Evolutionary conservation across 75 land plant species (phyloP), one percentile per base, ranked within the genome.

Genomic region (Cunninghamia lanceolata): DNA sequence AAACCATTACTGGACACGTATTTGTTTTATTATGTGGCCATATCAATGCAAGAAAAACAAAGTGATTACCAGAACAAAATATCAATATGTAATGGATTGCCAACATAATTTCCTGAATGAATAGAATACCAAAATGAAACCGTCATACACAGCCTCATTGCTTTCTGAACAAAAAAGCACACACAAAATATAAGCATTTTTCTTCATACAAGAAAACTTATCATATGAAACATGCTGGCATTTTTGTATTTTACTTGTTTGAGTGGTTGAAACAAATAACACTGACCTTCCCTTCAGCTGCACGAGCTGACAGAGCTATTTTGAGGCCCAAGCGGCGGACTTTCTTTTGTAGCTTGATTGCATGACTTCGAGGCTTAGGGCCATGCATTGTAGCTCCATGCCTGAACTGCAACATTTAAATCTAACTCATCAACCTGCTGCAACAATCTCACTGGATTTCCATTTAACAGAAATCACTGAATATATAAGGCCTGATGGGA

Each of bases 301-400:
- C 92, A 73, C 99, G 96, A 78, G 99, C 97, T 78, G 99, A 92
- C 78, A 98, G 86, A 14, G 99, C 99, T 88, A 98, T 89, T 91
- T 96, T 98, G 70, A 96, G 85, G 3, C 99, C 99, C 34, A 98
- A 87, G 9, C 99, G 94, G 38, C 99, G 93, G 83, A 96, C 98
- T 89, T 98, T 97, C 87, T 96, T 98, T 56, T 95, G 92, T 75
- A 95, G 83, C 86, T 95, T 97, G 82, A 93, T 86, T 74, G 95
- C 99, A 93, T 98, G 94, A 87, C 96, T 95, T 66, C 97, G 89
- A 16, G 99, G 97, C 87, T 98, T 95, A 78, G 99, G 99, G 11
- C 99, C 99, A 90, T 96, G 99, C 94, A 91, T 91, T 21, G 89
- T 87, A 56, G 92, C 94, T 86, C 99, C 99, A 85, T 86, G 87